Conservation (phyloP, 441 rosid genomes). For the Breynia disticha region DNA sequence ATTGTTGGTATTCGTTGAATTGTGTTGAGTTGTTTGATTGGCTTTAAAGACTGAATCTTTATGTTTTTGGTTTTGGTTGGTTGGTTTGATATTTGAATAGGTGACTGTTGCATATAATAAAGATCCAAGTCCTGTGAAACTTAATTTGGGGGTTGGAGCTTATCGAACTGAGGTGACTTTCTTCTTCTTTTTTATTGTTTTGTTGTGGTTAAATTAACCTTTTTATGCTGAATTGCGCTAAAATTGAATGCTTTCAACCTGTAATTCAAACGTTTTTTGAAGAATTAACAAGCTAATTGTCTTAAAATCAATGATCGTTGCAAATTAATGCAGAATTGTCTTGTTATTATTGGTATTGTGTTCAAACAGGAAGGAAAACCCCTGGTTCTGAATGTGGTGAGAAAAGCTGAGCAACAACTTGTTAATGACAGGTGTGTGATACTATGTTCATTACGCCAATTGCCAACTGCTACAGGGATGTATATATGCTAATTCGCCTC, state of each 20-base stretch:
- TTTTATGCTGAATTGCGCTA: too few species aligned
- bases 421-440: conserved; percentile 51
- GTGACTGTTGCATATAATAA: conserved; percentile 90
- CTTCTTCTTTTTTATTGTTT: not conserved
- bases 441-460: not conserved
- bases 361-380: conserved; percentile 80
- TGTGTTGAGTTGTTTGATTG: too few species aligned
- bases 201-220: not conserved
- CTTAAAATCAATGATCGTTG: not conserved
- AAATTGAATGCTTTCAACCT: too few species aligned
- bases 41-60: too few species aligned
- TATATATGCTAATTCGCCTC: not conserved
- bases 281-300: too few species aligned
- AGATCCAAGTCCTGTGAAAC: conserved; percentile 80
- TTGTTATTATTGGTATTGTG: not conserved
- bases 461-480: not conserved
- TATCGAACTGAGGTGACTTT: conserved; percentile 73
- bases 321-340: not conserved
- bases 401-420: conserved; percentile 85
- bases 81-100: conserved; percentile 15
- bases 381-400: conserved; percentile 85
- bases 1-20: too few species aligned
- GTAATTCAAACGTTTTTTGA: too few species aligned
- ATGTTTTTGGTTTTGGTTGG: not conserved
- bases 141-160: conserved; percentile 96